These are phyloP conservation scores for Tylopilus plumbeoviolaceoides DNA, from an alignment of 768 basidiomycete genomes.

Conservation along the genomic window DNA sequence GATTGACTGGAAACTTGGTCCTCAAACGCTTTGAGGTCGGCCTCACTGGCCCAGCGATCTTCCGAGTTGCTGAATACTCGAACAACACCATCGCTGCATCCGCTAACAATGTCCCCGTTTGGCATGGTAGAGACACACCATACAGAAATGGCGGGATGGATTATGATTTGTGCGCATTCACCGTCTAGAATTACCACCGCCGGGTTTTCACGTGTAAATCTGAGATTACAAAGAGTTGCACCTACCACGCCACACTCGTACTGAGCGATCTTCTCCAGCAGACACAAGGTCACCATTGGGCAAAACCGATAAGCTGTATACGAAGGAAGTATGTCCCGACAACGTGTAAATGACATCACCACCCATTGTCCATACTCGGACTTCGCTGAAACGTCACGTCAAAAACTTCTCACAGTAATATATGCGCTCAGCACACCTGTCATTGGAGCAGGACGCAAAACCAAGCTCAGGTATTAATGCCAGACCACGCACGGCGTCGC, in stretches of 20 bases:
- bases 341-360: constrained; percentile 74
- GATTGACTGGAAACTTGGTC: constrained; percentile 72
- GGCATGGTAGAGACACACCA: constrained; percentile 89
- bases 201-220: not conserved
- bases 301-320: constrained; percentile 83
- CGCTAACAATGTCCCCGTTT: constrained; percentile 89
- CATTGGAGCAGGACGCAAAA: constrained; percentile 95
- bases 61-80: constrained; percentile 78
- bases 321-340: constrained; percentile 96
- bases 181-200: constrained; percentile 51
- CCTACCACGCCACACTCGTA: constrained; percentile 85
- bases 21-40: constrained; percentile 66
- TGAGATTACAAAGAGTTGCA: constrained; percentile 18
- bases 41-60: constrained; percentile 67
- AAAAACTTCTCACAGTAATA: not conserved
- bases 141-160: constrained; percentile 95
- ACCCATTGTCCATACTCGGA: constrained; percentile 87
- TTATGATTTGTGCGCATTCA: constrained; percentile 82
- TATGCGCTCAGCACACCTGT: constrained; percentile 52
- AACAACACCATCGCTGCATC: constrained; percentile 83
- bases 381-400: constrained; percentile 52
- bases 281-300: constrained; percentile 82
- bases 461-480: constrained; percentile 79
- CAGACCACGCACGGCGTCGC: constrained; percentile 86
- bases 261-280: constrained; percentile 91